These are phyloP conservation scores for Atkinsonella texensis DNA, from an alignment of 2,329 filamentous ascomycete genomes.

Conservation along the genomic window DNA sequence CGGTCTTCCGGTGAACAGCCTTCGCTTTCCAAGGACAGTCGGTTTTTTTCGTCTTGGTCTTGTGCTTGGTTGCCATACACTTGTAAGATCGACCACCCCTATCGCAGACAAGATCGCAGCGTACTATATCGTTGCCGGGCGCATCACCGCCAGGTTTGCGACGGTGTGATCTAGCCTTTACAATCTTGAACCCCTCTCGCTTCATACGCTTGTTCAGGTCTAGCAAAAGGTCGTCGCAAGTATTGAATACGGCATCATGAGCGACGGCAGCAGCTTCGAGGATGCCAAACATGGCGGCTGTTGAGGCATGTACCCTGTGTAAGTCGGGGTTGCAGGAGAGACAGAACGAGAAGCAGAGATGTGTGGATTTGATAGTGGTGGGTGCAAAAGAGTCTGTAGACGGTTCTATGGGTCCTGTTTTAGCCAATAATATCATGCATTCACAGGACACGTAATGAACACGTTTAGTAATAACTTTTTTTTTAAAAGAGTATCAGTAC, in stretches of 20 bases:
- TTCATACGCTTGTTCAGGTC: slow-evolving; percentile 29
- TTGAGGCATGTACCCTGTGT: background rate
- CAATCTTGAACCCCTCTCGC: slow-evolving; percentile 33
- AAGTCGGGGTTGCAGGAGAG: slow-evolving; percentile 9
- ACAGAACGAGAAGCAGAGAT: slow-evolving; percentile 12
- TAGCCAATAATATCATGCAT: background rate
- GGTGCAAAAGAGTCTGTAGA: background rate
- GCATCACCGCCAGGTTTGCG: slow-evolving; percentile 27
- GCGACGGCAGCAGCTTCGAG: slow-evolving; percentile 27
- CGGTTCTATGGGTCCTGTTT: background rate
- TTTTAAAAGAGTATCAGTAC: too few relatives aligned
- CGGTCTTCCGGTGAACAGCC: slow-evolving; percentile 29
- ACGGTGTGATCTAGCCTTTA: slow-evolving; percentile 32
- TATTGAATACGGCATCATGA: slow-evolving; percentile 23
- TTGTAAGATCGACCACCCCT: slow-evolving; percentile 31
- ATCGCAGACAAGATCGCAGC: slow-evolving; percentile 33
- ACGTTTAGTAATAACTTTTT: too few relatives aligned
- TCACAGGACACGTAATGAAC: background rate
- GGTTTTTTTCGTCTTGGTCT: slow-evolving; percentile 34
- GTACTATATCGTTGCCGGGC: slow-evolving; percentile 30
- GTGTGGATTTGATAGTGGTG: slow-evolving; percentile 12
- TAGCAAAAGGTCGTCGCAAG: slow-evolving; percentile 30
- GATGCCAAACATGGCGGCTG: slow-evolving; percentile 29
- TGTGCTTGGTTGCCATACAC: slow-evolving; percentile 31
- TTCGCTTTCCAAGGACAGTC: slow-evolving; percentile 35